Evolutionary conservation across 1,139 yeast species (phyloP).

Genomic region (Zygoascus sp.): DNA sequence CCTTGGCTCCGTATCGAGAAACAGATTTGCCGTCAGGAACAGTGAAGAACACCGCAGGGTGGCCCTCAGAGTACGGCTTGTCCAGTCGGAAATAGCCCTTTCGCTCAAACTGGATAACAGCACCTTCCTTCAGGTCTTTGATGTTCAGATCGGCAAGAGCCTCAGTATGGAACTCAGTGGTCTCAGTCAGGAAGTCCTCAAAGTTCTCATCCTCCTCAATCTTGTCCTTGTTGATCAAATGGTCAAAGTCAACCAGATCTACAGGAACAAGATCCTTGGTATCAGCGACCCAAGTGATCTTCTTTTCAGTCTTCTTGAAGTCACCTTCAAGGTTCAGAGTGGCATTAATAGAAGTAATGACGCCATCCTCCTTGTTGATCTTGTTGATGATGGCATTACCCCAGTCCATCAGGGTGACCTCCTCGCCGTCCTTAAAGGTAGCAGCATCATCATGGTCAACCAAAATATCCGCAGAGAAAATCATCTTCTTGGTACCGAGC

Average conservation of each 20-base stretch:
- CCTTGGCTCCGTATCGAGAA: constrained; percentile 72
- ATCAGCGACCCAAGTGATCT: constrained; percentile 92
- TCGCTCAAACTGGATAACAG: constrained; percentile 91
- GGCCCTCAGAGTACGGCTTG: constrained; percentile 43
- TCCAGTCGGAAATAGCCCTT: constrained; percentile 94
- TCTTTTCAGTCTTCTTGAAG: constrained; percentile 93
- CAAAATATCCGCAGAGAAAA: constrained; percentile 58
- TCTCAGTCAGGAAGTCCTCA: constrained; percentile 85
- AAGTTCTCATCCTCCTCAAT: constrained; percentile 92
- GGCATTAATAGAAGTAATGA: constrained; percentile 64
- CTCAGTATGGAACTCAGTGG: constrained; percentile 75
- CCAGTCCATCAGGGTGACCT: constrained; percentile 98
- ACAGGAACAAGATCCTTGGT: constrained; percentile 62
- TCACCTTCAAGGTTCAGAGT: constrained; percentile 92
- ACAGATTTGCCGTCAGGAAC: constrained; percentile 96
- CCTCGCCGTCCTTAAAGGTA: constrained; percentile 64
- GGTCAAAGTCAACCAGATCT: constrained; percentile 89
- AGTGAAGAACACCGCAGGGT: constrained; percentile 74
- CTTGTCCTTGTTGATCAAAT: constrained; percentile 91
- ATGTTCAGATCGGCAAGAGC: constrained; percentile 84
- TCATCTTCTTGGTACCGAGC: constrained; percentile 78
- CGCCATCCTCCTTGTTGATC: constrained; percentile 54
- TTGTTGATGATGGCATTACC: constrained; percentile 85
- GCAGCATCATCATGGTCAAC: constrained; percentile 90
- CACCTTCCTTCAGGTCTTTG: constrained; percentile 72